Evolutionary conservation across 176 grass and related monocot species (phyloP).

Genomic region (Ananas comosus): DNA sequence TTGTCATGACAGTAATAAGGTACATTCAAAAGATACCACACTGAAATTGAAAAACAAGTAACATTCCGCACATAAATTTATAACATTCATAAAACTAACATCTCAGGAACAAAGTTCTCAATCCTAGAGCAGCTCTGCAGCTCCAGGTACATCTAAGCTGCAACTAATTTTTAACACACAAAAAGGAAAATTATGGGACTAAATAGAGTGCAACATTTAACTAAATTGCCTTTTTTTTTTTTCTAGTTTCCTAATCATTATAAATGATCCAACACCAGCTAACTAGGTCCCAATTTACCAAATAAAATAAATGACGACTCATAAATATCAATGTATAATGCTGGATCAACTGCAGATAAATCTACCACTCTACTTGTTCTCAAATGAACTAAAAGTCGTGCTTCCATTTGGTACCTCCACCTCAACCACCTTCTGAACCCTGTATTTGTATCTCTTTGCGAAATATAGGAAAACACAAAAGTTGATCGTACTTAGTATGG

Average conservation of each 20-base stretch:
- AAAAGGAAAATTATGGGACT: background rate
- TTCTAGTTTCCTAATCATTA: background rate
- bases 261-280: background rate
- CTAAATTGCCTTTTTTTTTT: background rate
- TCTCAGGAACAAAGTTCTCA: too few species aligned
- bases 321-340: background rate
- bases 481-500: constrained; percentile 59
- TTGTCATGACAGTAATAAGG: too few species aligned
- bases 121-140: too few species aligned
- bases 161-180: too few species aligned
- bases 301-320: background rate
- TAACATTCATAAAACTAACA: too few species aligned
- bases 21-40: too few species aligned
- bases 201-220: background rate
- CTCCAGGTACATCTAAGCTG: too few species aligned
- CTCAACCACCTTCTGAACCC: constrained; percentile 15
- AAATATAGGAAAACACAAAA: constrained; percentile 55
- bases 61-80: too few species aligned
- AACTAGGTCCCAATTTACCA: background rate
- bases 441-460: constrained; percentile 62
- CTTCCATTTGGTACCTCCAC: background rate
- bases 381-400: background rate
- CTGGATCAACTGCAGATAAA: background rate
- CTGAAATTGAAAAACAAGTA: too few species aligned
- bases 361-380: background rate